Evolutionary conservation across 805 yeast genomes (phyloP).

Genomic region (Starmerella riodocensis): DNA sequence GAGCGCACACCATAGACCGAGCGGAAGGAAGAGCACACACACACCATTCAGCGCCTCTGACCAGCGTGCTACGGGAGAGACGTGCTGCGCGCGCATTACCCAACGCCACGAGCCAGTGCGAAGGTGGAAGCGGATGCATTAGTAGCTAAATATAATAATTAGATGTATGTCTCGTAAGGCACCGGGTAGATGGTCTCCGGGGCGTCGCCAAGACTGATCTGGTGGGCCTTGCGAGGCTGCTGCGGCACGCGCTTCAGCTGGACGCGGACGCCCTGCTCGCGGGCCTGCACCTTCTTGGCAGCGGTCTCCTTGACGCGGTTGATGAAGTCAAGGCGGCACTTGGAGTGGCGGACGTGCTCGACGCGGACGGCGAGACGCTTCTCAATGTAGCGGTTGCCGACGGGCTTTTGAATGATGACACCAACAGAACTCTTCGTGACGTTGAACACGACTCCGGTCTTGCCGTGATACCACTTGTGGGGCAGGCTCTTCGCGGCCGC

Average conservation of each 20-base stretch:
- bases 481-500: slow-evolving; percentile 99
- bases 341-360: slow-evolving; percentile 98
- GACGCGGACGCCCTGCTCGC: slow-evolving; percentile 81
- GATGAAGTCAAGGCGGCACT: slow-evolving; percentile 98
- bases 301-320: slow-evolving; percentile 97
- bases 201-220: slow-evolving; percentile 68
- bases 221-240: slow-evolving; percentile 88
- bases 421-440: slow-evolving; percentile 98
- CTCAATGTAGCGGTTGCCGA: slow-evolving; percentile 97
- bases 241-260: slow-evolving; percentile 97
- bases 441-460: slow-evolving; percentile 98
- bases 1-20: too few relatives aligned
- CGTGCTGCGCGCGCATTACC: too few relatives aligned
- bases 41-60: too few relatives aligned
- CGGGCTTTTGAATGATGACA: slow-evolving; percentile 95
- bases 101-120: too few relatives aligned
- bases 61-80: too few relatives aligned
- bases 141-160: slow-evolving; percentile 28
- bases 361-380: slow-evolving; percentile 97
- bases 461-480: slow-evolving; percentile 99
- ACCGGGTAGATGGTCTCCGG: slow-evolving; percentile 98
- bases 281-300: slow-evolving; percentile 85
- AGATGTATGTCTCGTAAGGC: slow-evolving; percentile 99
- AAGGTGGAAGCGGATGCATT: neutral
- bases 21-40: too few relatives aligned